Base-by-base conservation (phyloP, 2,329 filamentous ascomycete genomes). In the Penicillium sp. region DNA sequence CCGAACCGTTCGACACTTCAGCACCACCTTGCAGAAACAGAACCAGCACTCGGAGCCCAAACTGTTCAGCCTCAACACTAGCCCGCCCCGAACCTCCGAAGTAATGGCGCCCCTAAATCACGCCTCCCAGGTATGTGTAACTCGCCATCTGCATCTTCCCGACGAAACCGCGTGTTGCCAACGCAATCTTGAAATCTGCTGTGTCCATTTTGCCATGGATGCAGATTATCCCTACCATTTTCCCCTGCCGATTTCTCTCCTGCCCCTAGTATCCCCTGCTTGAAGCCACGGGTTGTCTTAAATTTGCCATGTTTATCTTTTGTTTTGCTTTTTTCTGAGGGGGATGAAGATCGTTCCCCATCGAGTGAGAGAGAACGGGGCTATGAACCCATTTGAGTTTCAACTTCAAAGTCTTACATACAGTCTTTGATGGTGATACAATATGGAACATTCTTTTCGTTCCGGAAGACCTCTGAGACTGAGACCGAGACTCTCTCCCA, bases 31-130 rank as follows among this genome's bases (percentile, higher is more conserved):
- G 8, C 18, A n/a, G 13, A 22, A 21, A 16, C n/a, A n/a, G 9
- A 43, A 14, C 6, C 40, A 40, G 18, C 9, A 29, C 42, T 31
- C 27, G 5, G 27, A 31, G n/a, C 45, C n/a, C 31, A 49, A 39
- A n/a, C 10, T 21, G 10, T 44, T 38, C 46, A 56, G 43, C 22
- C 38, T 54, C 36, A 54, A 31, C 49, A 14, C 8, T 41, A 8
- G 16, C n/a, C 3, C 18, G 38, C 31, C 41, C 32, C 24, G 13
- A 53, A 32, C 18, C 36, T 31, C n/a, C 29, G 46, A 38, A 22
- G 46, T 44, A 31, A 68, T 69, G 67, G 54, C 67, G 11, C 66
- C 57, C 32, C 52, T 68, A 16, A 69, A 68, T 50, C 54, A 54
- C 29, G 45, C 50, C 18, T 65, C 66, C 21, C 55, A 63, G 61